Evolutionary conservation across 306 rosid species (phyloP).

Genomic region (Macrotyloma uniflorum): DNA sequence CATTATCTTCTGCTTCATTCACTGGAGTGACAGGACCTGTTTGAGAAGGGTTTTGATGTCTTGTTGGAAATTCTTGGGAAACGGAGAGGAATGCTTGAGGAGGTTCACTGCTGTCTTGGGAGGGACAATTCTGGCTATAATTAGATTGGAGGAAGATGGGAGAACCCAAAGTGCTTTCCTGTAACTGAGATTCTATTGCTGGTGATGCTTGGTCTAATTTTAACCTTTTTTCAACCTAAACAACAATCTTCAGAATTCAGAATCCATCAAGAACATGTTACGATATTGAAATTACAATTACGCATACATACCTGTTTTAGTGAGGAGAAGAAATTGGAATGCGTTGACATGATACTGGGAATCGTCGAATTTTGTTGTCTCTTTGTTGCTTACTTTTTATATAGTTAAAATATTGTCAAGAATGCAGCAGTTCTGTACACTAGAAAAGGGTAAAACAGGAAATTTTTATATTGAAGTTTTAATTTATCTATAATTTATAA

Average conservation of each 20-base stretch:
- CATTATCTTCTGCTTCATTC: constrained; percentile 29
- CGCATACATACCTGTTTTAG: constrained; percentile 58
- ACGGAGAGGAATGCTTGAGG: constrained; percentile 67
- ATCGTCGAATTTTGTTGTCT: constrained; percentile 44
- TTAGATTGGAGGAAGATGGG: constrained; percentile 57
- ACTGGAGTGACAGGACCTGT: constrained; percentile 7
- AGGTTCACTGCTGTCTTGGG: constrained; percentile 58
- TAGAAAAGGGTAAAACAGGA: no score
- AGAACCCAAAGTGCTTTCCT: constrained; percentile 51
- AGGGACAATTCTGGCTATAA: constrained; percentile 4
- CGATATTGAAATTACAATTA: background rate
- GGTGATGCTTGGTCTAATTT: constrained; percentile 54
- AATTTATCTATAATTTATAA: no score
- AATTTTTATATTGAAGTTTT: no score
- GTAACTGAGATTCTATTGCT: constrained; percentile 3
- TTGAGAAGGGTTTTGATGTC: constrained; percentile 44
- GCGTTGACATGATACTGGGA: constrained; percentile 46
- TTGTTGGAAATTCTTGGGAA: constrained; percentile 51
- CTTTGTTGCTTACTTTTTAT: no score
- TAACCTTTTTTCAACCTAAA: constrained; percentile 79
- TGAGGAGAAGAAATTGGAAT: constrained; percentile 79
- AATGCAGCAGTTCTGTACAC: no score
- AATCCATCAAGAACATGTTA: background rate
- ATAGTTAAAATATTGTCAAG: no score
- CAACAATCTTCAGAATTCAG: background rate